These are phyloP conservation scores for Fraxinus velutina DNA, from an alignment of 305 asterid genomes.

Conservation along the genomic window DNA sequence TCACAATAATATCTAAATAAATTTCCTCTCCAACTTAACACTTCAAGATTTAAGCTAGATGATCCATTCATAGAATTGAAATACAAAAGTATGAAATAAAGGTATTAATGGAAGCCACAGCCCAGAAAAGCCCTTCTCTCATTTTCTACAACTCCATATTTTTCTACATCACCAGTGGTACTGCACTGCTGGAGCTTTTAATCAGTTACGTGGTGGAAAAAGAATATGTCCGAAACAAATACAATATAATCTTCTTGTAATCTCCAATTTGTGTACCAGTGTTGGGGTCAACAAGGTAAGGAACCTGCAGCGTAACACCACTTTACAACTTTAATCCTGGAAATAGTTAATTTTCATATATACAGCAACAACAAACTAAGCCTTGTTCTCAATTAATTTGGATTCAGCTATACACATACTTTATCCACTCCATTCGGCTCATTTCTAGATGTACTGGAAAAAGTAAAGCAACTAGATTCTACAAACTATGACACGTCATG, in stretches of 20 bases:
- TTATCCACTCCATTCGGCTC: not conserved
- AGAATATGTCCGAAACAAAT: conserved; percentile 58
- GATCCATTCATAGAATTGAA: not conserved
- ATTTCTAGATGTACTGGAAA: not conserved
- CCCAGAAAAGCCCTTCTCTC: not conserved
- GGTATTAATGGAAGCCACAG: not conserved
- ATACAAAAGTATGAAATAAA: not conserved
- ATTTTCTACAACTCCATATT: not conserved
- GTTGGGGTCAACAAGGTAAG: conserved; percentile 73
- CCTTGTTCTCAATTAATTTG: not conserved
- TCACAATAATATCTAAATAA: not conserved
- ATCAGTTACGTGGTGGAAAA: conserved; percentile 5
- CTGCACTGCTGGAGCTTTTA: conserved; percentile 17
- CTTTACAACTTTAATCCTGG: not conserved
- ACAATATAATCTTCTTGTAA: conserved; percentile 55
- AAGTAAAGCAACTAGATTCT: not conserved
- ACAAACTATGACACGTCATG: not conserved
- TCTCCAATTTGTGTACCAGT: conserved; percentile 50
- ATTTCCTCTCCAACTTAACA: not conserved
- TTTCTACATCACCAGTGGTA: not conserved
- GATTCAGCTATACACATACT: not conserved
- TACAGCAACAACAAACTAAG: not conserved
- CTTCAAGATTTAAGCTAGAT: not conserved
- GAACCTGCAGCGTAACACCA: conserved; percentile 49
- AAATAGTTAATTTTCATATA: not conserved